phyloP scores from a whole-genome alignment of 306 rosid genomes.

The Vicia faba region DNA sequence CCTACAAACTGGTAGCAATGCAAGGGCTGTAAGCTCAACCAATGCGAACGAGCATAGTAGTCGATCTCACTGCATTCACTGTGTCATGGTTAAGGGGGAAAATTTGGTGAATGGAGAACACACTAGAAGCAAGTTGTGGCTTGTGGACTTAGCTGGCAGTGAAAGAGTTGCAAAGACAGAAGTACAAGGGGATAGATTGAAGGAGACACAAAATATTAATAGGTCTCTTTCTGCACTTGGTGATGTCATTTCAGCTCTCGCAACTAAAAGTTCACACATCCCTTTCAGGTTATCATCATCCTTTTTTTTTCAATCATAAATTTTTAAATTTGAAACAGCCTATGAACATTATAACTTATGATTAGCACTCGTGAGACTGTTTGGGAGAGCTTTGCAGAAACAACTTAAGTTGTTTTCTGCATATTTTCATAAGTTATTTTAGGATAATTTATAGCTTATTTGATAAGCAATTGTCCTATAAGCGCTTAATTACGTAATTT shows the following conservation, averaged over 20 bases:
- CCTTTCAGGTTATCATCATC: conserved; percentile 86
- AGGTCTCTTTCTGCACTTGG: conserved; percentile 97
- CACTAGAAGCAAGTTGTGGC: conserved; percentile 92
- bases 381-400: background rate
- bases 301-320: conserved; percentile 18
- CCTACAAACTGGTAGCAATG: conserved; percentile 92
- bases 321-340: conserved; percentile 2
- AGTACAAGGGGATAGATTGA: conserved; percentile 93
- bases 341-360: background rate
- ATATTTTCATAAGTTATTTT: background rate
- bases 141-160: conserved; percentile 97
- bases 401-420: background rate
- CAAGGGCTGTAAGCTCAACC: conserved; percentile 92
- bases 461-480: background rate
- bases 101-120: conserved; percentile 86
- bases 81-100: conserved; percentile 98
- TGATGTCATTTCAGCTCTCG: conserved; percentile 96
- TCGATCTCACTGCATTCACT: conserved; percentile 94
- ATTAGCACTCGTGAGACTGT: background rate
- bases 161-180: conserved; percentile 94
- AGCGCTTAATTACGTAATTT: background rate
- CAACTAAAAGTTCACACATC: conserved; percentile 79
- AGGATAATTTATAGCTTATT: background rate
- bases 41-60: conserved; percentile 93
- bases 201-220: conserved; percentile 95